Evolutionary conservation across 495 filamentous ascomycete species (phyloP).

Genomic region (Penicillium parvum): DNA sequence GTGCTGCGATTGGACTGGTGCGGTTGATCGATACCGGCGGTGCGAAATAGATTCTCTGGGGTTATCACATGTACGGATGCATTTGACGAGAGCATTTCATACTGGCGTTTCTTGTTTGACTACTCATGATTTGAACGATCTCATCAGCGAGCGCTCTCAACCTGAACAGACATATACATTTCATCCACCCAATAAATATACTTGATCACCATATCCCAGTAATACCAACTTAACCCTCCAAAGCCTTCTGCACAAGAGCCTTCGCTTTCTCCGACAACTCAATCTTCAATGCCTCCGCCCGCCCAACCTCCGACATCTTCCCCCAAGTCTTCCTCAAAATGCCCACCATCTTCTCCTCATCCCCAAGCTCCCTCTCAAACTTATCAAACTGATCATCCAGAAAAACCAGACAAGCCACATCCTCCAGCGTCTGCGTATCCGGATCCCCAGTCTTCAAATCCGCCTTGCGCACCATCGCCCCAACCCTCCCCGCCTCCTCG

Average conservation of each 20-base stretch:
- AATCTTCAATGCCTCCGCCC: slow-evolving; percentile 63
- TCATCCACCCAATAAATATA: too few species aligned
- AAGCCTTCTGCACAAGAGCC: slow-evolving; percentile 59
- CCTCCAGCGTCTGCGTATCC: slow-evolving; percentile 71
- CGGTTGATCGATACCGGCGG: slow-evolving; percentile 35
- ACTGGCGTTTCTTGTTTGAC: background rate
- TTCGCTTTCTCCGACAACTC: slow-evolving; percentile 55
- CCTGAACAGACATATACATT: background rate
- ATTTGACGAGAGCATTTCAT: too few species aligned
- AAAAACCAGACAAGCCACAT: slow-evolving; percentile 83
- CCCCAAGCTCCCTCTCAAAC: slow-evolving; percentile 63
- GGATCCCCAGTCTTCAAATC: slow-evolving; percentile 52
- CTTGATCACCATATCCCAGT: background rate
- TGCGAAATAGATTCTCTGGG: slow-evolving; percentile 1
- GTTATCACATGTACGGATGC: background rate
- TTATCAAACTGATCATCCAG: slow-evolving; percentile 77
- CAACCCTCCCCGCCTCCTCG: slow-evolving; percentile 51
- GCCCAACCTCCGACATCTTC: slow-evolving; percentile 70
- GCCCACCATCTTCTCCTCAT: slow-evolving; percentile 63
- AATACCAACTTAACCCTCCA: slow-evolving; percentile 35
- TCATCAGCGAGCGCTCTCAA: too few species aligned
- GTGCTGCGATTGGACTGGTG: slow-evolving; percentile 60
- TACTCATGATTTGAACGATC: background rate
- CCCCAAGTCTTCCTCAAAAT: slow-evolving; percentile 80
- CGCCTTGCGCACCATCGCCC: slow-evolving; percentile 61